A percentile compares a stretch with the other conserved stretches of the same genome.
Conservation (phyloP, 441 rosid genomes). For the Hura crepitans region DNA sequence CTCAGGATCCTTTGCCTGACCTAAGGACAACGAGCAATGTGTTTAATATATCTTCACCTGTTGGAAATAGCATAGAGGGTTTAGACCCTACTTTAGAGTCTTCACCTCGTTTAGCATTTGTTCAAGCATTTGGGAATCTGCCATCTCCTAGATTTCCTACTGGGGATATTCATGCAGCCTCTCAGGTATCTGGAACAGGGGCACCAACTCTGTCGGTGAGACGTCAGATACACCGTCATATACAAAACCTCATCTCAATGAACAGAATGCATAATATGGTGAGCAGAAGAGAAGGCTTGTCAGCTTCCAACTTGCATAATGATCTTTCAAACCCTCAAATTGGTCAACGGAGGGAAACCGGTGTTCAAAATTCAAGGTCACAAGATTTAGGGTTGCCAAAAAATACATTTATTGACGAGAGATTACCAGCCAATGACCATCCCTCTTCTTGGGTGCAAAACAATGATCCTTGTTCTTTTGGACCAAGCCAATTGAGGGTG, state of each 20-base stretch:
- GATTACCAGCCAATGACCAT: conserved; percentile 30
- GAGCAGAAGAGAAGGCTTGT: conserved; percentile 40
- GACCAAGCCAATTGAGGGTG: conserved; percentile 40
- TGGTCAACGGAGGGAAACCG: conserved; percentile 42
- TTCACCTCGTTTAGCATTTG: conserved; percentile 50
- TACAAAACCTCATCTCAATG: conserved; percentile 59
- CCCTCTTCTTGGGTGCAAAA: conserved; percentile 41
- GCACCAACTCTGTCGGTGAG: conserved; percentile 77
- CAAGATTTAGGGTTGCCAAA: conserved; percentile 35
- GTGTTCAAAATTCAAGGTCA: conserved; percentile 33
- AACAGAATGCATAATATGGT: conserved; percentile 48
- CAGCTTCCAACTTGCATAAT: conserved; percentile 38
- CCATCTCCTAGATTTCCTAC: conserved; percentile 62
- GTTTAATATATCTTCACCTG: conserved; percentile 44
- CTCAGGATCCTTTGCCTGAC: conserved; percentile 45
- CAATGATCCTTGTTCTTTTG: conserved; percentile 36
- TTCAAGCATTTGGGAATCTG: conserved; percentile 45
- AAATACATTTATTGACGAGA: conserved; percentile 39
- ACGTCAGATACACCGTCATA: conserved; percentile 77
- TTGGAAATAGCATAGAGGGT: conserved; percentile 41
- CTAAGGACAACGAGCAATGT: conserved; percentile 45
- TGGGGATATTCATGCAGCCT: conserved; percentile 46
- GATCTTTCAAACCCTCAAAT: conserved; percentile 38
- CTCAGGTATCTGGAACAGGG: conserved; percentile 66
- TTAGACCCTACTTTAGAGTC: conserved; percentile 42